A percentile compares a stretch with the other conserved stretches of the same genome.
These are phyloP conservation scores for Tricholoma sp. DNA, from an alignment of 768 basidiomycete species.

Conservation along the genomic window DNA sequence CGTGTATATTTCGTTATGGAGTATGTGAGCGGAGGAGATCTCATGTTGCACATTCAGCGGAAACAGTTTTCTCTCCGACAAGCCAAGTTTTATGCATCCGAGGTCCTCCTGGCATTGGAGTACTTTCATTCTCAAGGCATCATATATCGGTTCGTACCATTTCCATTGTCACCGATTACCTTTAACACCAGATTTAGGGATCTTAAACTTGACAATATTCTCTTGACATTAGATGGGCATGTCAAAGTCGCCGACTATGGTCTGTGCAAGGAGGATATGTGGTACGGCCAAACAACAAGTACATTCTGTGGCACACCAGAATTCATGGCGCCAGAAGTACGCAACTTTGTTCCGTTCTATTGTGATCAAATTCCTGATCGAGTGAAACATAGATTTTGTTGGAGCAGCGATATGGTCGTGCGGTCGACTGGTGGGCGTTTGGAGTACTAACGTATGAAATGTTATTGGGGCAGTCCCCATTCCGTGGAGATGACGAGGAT, in stretches of 20 bases:
- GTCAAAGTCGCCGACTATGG: conserved; percentile 99
- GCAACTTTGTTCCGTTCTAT: conserved; percentile 11
- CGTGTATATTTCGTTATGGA: conserved; percentile 99
- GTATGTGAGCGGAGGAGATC: conserved; percentile 97
- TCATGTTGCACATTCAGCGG: conserved; percentile 99
- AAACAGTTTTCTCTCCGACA: conserved; percentile 98
- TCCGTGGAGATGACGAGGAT: conserved; percentile 98
- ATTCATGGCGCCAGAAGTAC: conserved; percentile 98
- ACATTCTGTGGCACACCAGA: conserved; percentile 99
- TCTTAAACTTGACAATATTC: conserved; percentile 96
- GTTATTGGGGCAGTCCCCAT: conserved; percentile 97
- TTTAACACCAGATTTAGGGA: conserved; percentile 49
- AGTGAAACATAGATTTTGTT: conserved; percentile 73
- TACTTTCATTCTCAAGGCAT: conserved; percentile 99
- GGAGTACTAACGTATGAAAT: conserved; percentile 99
- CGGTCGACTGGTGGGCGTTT: conserved; percentile 99
- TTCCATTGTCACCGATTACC: neutral
- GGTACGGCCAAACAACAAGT: conserved; percentile 91
- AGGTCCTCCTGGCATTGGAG: conserved; percentile 92
- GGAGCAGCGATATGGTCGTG: conserved; percentile 98
- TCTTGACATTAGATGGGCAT: conserved; percentile 94
- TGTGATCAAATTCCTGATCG: conserved; percentile 3
- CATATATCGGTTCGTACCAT: conserved; percentile 79
- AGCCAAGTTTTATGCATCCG: conserved; percentile 98
- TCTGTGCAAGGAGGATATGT: conserved; percentile 99